phyloP scores from a whole-genome alignment of 768 basidiomycete genomes.

The Leccinum longicurvipes region DNA sequence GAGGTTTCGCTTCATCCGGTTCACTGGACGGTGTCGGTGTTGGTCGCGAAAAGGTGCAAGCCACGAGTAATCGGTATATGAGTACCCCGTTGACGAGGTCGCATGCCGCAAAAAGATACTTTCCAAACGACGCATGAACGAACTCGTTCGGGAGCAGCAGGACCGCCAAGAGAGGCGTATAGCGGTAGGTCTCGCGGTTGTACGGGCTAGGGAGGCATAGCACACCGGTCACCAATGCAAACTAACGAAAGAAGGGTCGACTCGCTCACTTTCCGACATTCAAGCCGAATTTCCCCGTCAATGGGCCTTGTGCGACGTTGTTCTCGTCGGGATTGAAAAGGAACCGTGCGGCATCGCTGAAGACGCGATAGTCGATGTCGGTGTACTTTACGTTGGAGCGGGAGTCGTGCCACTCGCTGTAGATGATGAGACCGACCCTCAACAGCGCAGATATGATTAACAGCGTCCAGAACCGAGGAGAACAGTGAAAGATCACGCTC shows the following conservation, averaged over 20 bases:
- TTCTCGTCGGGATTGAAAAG: slow-evolving; percentile 45
- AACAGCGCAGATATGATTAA: slow-evolving; percentile 54
- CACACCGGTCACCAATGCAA: slow-evolving; percentile 1
- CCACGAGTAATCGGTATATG: slow-evolving; percentile 60
- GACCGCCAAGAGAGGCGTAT: slow-evolving; percentile 89
- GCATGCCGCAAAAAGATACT: slow-evolving; percentile 80
- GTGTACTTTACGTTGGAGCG: slow-evolving; percentile 89
- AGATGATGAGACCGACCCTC: slow-evolving; percentile 69
- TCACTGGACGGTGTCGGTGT: background rate
- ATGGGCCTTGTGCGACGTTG: slow-evolving; percentile 61
- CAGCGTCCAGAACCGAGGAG: slow-evolving; percentile 47
- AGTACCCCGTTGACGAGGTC: slow-evolving; percentile 79
- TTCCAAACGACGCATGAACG: slow-evolving; percentile 85
- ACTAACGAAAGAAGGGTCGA: slow-evolving; percentile 15
- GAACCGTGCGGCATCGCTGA: slow-evolving; percentile 85
- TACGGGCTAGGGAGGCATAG: slow-evolving; percentile 65
- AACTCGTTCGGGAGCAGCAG: slow-evolving; percentile 77
- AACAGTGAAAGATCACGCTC: slow-evolving; percentile 7
- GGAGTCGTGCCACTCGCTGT: slow-evolving; percentile 89
- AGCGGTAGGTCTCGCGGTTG: slow-evolving; percentile 87
- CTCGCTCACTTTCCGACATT: slow-evolving; percentile 81
- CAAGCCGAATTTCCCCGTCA: slow-evolving; percentile 39
- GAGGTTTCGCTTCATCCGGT: slow-evolving; percentile 1
- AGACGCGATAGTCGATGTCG: slow-evolving; percentile 96
- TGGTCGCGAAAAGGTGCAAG: slow-evolving; percentile 41